Conservation (phyloP, 2,329 filamentous ascomycete genomes). For the Stachybotrys elegans region DNA sequence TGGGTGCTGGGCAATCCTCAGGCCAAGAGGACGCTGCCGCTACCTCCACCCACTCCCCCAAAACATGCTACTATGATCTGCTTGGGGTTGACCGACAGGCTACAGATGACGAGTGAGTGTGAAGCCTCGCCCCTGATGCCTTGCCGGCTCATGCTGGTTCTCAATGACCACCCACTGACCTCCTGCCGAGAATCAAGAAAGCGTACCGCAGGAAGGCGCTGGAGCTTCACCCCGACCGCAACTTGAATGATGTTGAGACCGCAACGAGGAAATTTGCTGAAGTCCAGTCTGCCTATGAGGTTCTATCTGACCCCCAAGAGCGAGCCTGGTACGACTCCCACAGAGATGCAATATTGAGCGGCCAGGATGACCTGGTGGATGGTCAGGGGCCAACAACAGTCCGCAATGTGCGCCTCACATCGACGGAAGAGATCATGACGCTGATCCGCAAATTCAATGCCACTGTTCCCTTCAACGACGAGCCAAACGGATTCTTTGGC, state of each 20-base stretch:
- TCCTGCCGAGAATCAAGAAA: constrained; percentile 70
- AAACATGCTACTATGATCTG: constrained; percentile 82
- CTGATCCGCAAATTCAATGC: constrained; percentile 78
- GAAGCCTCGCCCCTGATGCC: not conserved
- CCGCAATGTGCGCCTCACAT: constrained; percentile 69
- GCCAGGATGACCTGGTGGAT: constrained; percentile 44
- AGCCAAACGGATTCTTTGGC: constrained; percentile 78
- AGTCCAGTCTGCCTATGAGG: constrained; percentile 87
- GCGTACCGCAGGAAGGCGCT: constrained; percentile 88
- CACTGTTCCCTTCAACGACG: constrained; percentile 74
- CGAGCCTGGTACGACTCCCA: constrained; percentile 98
- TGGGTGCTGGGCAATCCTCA: constrained; percentile 55
- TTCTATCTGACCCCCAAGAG: constrained; percentile 94
- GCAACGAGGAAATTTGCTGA: constrained; percentile 86
- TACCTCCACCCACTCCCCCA: constrained; percentile 36
- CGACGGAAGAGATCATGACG: constrained; percentile 70
- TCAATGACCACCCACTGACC: constrained; percentile 5
- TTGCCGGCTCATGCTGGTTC: too few relatives aligned
- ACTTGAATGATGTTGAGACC: constrained; percentile 77
- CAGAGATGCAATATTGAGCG: constrained; percentile 74
- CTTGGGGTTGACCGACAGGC: constrained; percentile 68
- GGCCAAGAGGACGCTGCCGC: constrained; percentile 24
- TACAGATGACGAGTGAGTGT: constrained; percentile 70
- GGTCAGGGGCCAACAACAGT: constrained; percentile 51
- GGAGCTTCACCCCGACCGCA: constrained; percentile 91